Conservation (phyloP, 192 early-diverging fungal genomes). For the Backusella australiensis region DNA sequence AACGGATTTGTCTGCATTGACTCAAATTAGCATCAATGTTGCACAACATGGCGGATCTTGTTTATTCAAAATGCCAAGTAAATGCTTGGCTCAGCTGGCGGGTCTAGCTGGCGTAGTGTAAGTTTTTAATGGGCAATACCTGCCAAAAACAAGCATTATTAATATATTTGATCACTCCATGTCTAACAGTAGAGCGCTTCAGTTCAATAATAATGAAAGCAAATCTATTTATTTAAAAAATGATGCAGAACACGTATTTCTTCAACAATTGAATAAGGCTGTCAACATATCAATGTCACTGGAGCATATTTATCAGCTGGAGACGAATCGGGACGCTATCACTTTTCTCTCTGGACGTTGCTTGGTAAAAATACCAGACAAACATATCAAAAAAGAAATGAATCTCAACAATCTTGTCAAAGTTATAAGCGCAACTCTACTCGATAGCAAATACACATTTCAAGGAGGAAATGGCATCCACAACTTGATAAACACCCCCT, state of each 20-base stretch:
- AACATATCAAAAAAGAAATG: not conserved
- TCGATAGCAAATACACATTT: slow-evolving; percentile 24
- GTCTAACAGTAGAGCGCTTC: slow-evolving; percentile 22
- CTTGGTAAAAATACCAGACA: slow-evolving; percentile 8
- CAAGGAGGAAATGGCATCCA: slow-evolving; percentile 12
- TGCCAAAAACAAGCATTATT: not conserved
- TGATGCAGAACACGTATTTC: not conserved
- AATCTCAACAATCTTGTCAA: not conserved
- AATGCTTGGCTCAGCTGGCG: not conserved
- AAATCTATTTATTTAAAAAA: not conserved
- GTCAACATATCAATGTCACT: not conserved
- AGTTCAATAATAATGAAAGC: slow-evolving; percentile 16
- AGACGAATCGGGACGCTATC: not conserved
- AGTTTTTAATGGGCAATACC: not conserved
- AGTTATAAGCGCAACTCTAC: not conserved
- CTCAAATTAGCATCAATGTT: not conserved
- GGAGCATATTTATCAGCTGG: not conserved
- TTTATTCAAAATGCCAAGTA: not conserved
- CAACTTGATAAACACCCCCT: not conserved
- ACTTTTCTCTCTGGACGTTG: slow-evolving; percentile 23
- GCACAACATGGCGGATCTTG: not conserved
- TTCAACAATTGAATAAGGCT: slow-evolving; percentile 5
- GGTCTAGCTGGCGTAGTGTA: slow-evolving; percentile 25
- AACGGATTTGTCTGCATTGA: slow-evolving; percentile 13
- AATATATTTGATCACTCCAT: not conserved